Percentiles rank a stretch among this genome's conserved stretches.
These are phyloP conservation scores for Phallus indusiatus DNA, from an alignment of 768 basidiomycete genomes.

Conservation along the genomic window DNA sequence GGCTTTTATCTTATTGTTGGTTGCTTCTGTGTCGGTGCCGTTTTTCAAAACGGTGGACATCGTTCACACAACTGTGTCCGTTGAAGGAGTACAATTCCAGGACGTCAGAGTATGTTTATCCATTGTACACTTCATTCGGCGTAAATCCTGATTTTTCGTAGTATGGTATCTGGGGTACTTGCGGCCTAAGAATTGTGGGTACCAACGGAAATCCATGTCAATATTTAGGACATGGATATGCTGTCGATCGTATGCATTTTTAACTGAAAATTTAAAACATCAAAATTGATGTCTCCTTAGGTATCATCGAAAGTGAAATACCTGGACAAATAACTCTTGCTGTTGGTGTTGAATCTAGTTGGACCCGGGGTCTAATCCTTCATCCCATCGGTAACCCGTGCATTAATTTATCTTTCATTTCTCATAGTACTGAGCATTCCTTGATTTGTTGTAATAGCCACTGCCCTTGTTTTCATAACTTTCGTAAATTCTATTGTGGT, in stretches of 20 bases:
- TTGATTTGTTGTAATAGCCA: not conserved
- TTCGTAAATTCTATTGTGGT: not conserved
- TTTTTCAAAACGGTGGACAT: not conserved
- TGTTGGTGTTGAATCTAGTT: not conserved
- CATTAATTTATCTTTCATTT: not conserved
- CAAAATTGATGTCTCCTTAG: not conserved
- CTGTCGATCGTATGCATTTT: not conserved
- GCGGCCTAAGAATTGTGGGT: no score
- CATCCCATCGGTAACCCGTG: not conserved
- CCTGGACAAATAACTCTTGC: no score
- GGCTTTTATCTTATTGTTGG: not conserved
- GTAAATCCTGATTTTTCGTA: not conserved
- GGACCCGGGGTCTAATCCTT: not conserved
- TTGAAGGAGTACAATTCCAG: not conserved
- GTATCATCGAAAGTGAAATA: no score
- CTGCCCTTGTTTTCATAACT: not conserved
- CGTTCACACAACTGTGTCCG: not conserved
- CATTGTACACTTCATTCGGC: no score
- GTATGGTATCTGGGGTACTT: not conserved
- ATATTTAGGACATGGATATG: not conserved
- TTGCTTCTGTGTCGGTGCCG: not conserved
- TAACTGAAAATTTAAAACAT: not conserved
- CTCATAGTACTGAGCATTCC: not conserved
- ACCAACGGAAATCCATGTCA: not conserved
- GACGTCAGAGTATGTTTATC: not conserved